Evolutionary conservation across 1,139 yeast genomes (phyloP).

Genomic region (Debaryomyces singareniensis): DNA sequence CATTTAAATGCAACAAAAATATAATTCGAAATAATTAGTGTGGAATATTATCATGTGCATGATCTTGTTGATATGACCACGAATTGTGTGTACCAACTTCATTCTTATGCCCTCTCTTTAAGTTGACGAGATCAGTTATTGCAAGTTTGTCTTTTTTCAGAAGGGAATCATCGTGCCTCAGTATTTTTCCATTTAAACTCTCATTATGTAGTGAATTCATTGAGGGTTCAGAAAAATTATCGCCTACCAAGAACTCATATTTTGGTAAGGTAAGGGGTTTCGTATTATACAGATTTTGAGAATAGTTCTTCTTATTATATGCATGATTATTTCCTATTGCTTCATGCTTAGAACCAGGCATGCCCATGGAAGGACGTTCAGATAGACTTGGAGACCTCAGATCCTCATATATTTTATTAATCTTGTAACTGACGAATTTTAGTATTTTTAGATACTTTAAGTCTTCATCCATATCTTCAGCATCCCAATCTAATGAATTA

Average conservation of each 20-base stretch:
- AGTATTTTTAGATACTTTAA: slow-evolving; percentile 39
- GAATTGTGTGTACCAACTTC: neutral
- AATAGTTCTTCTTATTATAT: neutral
- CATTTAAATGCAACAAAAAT: too few relatives aligned
- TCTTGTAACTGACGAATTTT: slow-evolving; percentile 38
- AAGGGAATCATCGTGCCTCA: slow-evolving; percentile 13
- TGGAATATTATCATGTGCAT: too few relatives aligned
- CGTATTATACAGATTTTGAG: slow-evolving; percentile 10
- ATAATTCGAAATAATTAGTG: too few relatives aligned
- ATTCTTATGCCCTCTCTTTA: neutral
- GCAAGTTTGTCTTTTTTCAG: slow-evolving; percentile 31
- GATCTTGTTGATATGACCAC: too few relatives aligned
- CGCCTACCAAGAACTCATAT: slow-evolving; percentile 25
- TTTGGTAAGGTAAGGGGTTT: slow-evolving; percentile 20
- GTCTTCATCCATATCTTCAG: slow-evolving; percentile 45
- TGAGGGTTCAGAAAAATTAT: slow-evolving; percentile 16
- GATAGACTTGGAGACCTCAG: neutral
- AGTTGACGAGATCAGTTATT: slow-evolving; percentile 29
- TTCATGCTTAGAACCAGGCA: too few relatives aligned
- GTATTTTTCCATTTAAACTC: slow-evolving; percentile 1
- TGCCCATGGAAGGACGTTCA: too few relatives aligned
- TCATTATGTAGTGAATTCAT: slow-evolving; percentile 8
- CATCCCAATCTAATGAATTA: slow-evolving; percentile 41
- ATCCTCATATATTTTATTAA: slow-evolving; percentile 5
- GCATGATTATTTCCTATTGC: neutral